phyloP scores from a whole-genome alignment of 371 early-diverging fungal species.

The Gilbertella persicaria region DNA sequence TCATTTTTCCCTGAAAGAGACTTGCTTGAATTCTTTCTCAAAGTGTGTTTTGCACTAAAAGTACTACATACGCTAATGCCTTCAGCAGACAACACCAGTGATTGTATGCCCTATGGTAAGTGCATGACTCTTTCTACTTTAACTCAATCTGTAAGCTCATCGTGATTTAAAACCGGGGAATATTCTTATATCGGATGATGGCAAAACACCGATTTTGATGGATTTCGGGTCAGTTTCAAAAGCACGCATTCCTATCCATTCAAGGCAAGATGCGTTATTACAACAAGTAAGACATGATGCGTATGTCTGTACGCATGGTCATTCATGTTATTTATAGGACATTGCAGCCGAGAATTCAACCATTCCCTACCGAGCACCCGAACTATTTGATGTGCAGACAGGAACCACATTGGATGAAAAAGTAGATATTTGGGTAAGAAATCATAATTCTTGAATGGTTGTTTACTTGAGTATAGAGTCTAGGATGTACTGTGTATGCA shows the following conservation, averaged over 20 bases:
- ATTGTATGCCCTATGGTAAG: conserved; percentile 33
- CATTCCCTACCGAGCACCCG: conserved; percentile 78
- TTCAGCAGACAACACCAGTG: conserved; percentile 2
- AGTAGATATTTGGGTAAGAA: conserved; percentile 74
- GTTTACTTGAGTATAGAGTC: conserved; percentile 23
- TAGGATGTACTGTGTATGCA: conserved; percentile 75
- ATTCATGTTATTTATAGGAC: conserved; percentile 46
- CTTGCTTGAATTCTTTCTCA: conserved; percentile 60
- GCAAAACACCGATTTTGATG: conserved; percentile 66
- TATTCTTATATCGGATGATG: conserved; percentile 64
- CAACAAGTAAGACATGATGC: conserved; percentile 48
- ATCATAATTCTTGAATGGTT: neutral
- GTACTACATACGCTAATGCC: conserved; percentile 58
- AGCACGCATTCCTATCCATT: conserved; percentile 58
- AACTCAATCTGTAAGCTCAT: conserved; percentile 45
- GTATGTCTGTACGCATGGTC: neutral
- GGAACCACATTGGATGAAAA: conserved; percentile 63
- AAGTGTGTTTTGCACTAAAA: conserved; percentile 62
- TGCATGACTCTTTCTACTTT: neutral
- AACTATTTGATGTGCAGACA: conserved; percentile 75
- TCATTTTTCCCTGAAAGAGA: conserved; percentile 58
- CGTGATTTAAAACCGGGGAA: conserved; percentile 76
- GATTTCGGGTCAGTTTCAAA: conserved; percentile 71
- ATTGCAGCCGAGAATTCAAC: conserved; percentile 61
- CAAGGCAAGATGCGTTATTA: conserved; percentile 60